Conservation (phyloP, 2,329 filamentous ascomycete genomes). For the Rhynchosporium agropyri region DNA sequence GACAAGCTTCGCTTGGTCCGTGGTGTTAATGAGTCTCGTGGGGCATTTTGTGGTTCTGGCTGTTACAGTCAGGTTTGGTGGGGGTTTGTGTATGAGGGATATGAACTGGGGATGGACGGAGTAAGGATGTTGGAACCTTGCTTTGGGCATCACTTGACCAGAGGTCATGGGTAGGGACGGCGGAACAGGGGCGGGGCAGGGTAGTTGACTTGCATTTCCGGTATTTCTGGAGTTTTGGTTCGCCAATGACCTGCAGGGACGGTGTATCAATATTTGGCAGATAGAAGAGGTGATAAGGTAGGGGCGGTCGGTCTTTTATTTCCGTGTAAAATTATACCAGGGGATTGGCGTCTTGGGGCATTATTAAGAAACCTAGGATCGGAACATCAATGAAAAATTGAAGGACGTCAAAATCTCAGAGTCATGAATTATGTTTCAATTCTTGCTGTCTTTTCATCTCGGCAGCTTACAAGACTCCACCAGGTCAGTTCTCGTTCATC, state of each 20-base stretch:
- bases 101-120: slow-evolving; percentile 21
- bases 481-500: no score
- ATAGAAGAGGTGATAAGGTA: no score
- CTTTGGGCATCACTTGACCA: neutral
- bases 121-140: neutral
- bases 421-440: no score
- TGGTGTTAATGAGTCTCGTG: slow-evolving; percentile 46
- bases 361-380: no score
- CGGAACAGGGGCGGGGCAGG: neutral
- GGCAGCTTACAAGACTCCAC: no score
- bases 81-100: slow-evolving; percentile 39
- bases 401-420: no score
- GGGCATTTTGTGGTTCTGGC: slow-evolving; percentile 51
- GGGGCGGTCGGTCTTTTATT: no score
- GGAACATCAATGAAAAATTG: no score
- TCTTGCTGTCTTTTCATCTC: no score
- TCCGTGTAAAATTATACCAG: no score
- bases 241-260: neutral
- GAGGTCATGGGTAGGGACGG: neutral
- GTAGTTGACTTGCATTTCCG: neutral
- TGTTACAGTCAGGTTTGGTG: slow-evolving; percentile 44
- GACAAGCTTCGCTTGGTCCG: slow-evolving; percentile 39
- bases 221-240: neutral
- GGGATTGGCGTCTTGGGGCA: no score
- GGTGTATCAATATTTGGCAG: neutral